Evolutionary conservation across 2,329 filamentous ascomycete species (phyloP).

Genomic region (Colletotrichum spinosum): DNA sequence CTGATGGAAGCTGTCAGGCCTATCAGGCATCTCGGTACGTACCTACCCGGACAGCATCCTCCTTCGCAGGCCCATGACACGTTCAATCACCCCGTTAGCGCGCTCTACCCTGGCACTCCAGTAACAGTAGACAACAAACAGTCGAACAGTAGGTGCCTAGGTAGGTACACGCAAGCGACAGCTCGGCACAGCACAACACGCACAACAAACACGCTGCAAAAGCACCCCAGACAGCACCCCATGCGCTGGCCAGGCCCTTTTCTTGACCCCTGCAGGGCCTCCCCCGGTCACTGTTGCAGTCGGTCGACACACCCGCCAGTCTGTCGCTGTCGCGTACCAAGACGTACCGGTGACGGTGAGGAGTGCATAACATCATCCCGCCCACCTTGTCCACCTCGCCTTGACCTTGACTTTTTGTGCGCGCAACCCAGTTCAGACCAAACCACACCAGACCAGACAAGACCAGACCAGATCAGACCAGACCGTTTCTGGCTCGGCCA

Average conservation of each 20-base stretch:
- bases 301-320: not conserved
- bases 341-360: not conserved
- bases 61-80: conserved; percentile 9
- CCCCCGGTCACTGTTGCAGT: no score
- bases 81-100: no score
- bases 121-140: no score
- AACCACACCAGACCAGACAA: no score
- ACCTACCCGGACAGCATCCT: no score
- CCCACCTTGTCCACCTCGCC: conserved; percentile 1
- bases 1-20: conserved; percentile 26
- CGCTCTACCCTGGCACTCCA: no score
- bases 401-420: conserved; percentile 8
- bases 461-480: no score
- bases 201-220: not conserved
- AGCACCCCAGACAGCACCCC: not conserved
- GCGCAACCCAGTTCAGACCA: conserved; percentile 4
- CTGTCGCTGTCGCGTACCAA: not conserved
- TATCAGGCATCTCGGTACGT: no score
- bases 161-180: no score
- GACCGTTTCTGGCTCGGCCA: conserved; percentile 14
- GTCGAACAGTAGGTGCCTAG: no score
- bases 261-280: no score
- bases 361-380: conserved; percentile 17
- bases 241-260: not conserved
- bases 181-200: conserved; percentile 8